Conservation (phyloP, 129 eudicot genomes). For the Lactuca sativa region DNA sequence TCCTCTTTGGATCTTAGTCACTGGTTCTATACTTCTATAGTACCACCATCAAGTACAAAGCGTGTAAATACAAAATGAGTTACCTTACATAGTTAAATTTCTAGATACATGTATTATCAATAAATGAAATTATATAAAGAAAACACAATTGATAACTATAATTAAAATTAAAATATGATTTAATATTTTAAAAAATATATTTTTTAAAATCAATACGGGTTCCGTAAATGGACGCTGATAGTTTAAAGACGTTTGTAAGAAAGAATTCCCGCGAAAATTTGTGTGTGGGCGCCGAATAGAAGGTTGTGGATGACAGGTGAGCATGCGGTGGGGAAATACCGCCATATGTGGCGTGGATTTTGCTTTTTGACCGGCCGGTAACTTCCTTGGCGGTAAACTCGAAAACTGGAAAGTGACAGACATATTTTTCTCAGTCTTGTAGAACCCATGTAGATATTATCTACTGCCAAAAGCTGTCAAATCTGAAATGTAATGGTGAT, state of each 20-base stretch:
- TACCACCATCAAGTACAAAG: too few species aligned
- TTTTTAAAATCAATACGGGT: too few species aligned
- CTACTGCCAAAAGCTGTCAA: background rate
- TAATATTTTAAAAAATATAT: too few species aligned
- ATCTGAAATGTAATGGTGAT: too few species aligned
- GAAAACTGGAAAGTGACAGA: background rate
- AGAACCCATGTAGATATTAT: background rate
- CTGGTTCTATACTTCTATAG: too few species aligned
- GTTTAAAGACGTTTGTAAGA: background rate
- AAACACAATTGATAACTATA: too few species aligned
- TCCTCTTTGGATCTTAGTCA: too few species aligned
- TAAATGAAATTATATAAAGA: too few species aligned
- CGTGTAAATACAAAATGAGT: too few species aligned
- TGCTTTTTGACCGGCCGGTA: conserved; percentile 20
- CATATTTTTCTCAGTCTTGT: background rate
- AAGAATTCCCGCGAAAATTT: background rate
- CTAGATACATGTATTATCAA: too few species aligned
- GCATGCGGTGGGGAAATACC: background rate
- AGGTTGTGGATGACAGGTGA: background rate
- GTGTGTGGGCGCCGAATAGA: background rate
- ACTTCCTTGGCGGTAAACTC: conserved; percentile 22
- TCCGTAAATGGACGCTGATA: background rate
- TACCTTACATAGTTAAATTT: too few species aligned
- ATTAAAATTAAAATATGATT: too few species aligned
- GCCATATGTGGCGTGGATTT: conserved; percentile 3